Base-by-base conservation (phyloP, 2,329 filamentous ascomycete genomes). In the Alternaria arborescens region DNA sequence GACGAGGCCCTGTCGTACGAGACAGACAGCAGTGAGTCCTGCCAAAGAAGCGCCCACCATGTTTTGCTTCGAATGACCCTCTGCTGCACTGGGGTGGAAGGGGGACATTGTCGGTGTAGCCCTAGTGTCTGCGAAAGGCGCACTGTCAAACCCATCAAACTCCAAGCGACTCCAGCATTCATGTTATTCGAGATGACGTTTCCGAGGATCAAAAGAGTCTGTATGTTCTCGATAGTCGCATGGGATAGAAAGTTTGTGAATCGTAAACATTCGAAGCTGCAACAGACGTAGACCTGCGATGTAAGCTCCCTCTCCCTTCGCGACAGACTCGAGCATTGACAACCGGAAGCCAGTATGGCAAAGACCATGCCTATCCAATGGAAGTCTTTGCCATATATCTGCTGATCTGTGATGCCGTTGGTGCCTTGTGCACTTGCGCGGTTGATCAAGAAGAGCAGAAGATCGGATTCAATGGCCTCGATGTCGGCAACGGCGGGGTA, bases 211-310 rank as follows among this genome's bases (percentile, higher is more conserved):
- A 89, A 76, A 22, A 89, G 79, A 0, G 86, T 87, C 70, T 89
- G 86, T 38, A 89, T 87, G 42, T 84, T 87, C 62, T 88, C 86
- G 36, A 88, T 77, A 4, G 84, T 86, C 28, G 87, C 85, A 59
- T 87, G 85, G 0, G 87, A 88, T 8, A 89, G 71, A 71, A 88
- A 89, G 65, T 89, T 89, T 24, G 85, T 87, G 75, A 88, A 86
- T 18, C 87, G 84, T 26, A 89, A 79, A 68, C 87, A 88, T 71
- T 89, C 87, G 63, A 89, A 88, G 50, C 86, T 87, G 74, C 87
- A 89, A 76, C 87, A 89, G 5, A 88, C 82, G 72, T 88, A 89
- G 30, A 89, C 87, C 69, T 88, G 87, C 10, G 87, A 89, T 7
- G 86, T 88, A 66, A 89, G 73, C 68, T 89, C 87, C 62, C 87